Conservation (phyloP, 345 rosid genomes). For the Eucalyptus lansdowneana region DNA sequence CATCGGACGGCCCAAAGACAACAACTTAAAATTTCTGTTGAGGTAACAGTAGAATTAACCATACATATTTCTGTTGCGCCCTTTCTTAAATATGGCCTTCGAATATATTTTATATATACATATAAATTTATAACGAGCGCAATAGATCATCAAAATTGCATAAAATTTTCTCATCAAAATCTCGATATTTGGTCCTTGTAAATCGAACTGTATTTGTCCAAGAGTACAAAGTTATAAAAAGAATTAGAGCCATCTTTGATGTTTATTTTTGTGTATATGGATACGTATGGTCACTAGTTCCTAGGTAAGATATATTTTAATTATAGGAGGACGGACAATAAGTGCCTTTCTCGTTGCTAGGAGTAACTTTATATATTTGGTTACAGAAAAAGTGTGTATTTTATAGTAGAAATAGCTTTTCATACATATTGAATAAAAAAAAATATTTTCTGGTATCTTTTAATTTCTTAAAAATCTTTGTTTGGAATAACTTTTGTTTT, state of each 20-base stretch:
- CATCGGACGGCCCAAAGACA: neutral
- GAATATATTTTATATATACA: neutral
- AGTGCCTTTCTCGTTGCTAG: neutral
- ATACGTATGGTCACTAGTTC: neutral
- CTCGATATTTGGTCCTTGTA: neutral
- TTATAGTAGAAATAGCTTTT: neutral
- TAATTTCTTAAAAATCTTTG: neutral
- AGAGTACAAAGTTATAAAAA: neutral
- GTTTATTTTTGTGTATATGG: neutral
- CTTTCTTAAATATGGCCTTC: neutral
- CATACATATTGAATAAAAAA: neutral
- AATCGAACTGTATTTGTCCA: neutral
- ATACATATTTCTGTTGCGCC: neutral
- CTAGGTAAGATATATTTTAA: neutral
- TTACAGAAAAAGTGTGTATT: neutral
- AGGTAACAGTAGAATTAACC: neutral
- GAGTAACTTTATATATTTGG: neutral
- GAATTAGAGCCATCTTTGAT: neutral
- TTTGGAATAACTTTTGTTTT: neutral
- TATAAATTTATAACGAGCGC: neutral
- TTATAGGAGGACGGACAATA: rapidly evolving
- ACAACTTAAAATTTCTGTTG: too few species aligned
- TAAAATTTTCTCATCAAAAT: neutral
- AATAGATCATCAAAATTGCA: neutral
- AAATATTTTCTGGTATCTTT: neutral